Conservation (phyloP, 768 basidiomycete species). For the Mrakia frigida region DNA sequence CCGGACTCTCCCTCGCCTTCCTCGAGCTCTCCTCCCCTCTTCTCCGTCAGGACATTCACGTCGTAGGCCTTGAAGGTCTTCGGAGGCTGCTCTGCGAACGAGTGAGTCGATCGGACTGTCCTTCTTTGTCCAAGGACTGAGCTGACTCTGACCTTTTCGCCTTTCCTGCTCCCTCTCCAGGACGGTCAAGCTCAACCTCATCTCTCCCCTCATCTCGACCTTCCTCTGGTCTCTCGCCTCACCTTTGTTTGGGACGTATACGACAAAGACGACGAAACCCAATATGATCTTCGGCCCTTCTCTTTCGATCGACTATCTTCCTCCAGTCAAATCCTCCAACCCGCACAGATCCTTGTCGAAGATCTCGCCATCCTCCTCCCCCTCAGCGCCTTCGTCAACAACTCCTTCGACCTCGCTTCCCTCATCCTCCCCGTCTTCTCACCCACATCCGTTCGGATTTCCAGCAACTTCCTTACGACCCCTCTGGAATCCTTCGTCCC, state of each 20-base stretch:
- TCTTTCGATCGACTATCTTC: too few relatives aligned
- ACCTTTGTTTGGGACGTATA: not conserved
- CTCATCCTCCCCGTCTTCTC: too few relatives aligned
- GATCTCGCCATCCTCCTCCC: too few relatives aligned
- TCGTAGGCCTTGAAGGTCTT: not conserved
- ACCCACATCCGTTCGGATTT: too few relatives aligned
- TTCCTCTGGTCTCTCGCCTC: not conserved
- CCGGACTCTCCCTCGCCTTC: not conserved
- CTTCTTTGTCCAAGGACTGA: not conserved
- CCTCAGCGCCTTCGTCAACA: too few relatives aligned
- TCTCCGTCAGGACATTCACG: not conserved
- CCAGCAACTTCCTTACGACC: too few relatives aligned
- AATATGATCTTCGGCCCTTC: too few relatives aligned
- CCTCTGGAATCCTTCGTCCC: too few relatives aligned
- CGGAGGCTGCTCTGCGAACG: not conserved
- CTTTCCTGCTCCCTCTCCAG: not conserved
- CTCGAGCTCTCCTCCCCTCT: slow-evolving; percentile 3
- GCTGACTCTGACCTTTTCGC: not conserved
- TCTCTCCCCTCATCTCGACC: not conserved
- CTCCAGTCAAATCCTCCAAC: too few relatives aligned
- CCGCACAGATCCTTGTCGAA: too few relatives aligned
- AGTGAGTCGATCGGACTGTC: not conserved
- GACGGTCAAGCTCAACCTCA: not conserved
- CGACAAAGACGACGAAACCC: too few relatives aligned
- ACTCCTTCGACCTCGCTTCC: too few relatives aligned